Base-by-base conservation (phyloP, 2,329 filamentous ascomycete species). In the Fusarium pseudonygamai region DNA sequence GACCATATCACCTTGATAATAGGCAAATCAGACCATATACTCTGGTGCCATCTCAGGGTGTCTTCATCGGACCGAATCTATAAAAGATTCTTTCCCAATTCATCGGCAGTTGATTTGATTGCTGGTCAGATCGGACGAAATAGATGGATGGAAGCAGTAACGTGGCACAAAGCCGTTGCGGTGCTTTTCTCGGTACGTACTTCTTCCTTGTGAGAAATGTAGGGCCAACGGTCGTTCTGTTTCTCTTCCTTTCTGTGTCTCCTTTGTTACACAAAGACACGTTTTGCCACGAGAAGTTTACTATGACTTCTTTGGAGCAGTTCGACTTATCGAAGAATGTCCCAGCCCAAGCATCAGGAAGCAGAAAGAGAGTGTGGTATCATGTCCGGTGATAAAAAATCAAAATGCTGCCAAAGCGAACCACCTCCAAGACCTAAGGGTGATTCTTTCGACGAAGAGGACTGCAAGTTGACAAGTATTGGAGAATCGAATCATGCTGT, bases 81-180 rank as follows among this genome's bases (percentile, higher is more conserved):
- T 34, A 26, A n/a, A 6, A 7, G 11, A 3, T 10, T 28, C 20
- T n/a, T 40, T 39, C 18, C 20, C 13, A 42, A 47, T 2, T 3
- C 9, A 39, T 24, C 22, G 36, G 39, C 18, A 43, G 28, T 55
- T 34, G n/a, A 7, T 24, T 39, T 40, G 10, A 39, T 47, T 62
- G 34, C 15, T 28, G 11, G 32, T 24, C 15, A 7, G 5, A 12
- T 30, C 46, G 24, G 24, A 56, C 15, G 20, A 34, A 37, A 26
- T 15, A 7, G n/a, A 30, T 20, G 20, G 22, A 47, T 2, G 14
- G 30, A n/a, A 67, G 43, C 13, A 64, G 36, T 10, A 24, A 34
- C 14, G 52, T 65, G 16, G 3, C 20, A 69, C 66, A 26, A 70
- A 36, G 36, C n/a, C 52, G 67, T 53, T 70, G 22, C 2, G 11